Evolutionary conservation across 2,329 filamentous ascomycete genomes (phyloP).

Genomic region (Apiospora malaysiana): DNA sequence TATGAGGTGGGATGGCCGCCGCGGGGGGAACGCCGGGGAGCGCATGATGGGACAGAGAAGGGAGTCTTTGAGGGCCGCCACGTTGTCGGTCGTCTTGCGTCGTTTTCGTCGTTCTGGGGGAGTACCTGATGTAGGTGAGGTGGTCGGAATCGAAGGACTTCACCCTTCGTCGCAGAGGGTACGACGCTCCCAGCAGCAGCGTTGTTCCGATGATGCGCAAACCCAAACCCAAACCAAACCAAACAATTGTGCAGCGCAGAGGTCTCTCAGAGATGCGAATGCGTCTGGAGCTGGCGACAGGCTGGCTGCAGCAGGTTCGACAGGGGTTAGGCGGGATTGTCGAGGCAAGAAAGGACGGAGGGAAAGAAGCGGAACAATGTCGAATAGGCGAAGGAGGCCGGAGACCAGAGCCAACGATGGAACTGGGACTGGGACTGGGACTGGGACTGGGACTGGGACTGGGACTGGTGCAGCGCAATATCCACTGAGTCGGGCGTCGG

Average conservation of each 20-base stretch:
- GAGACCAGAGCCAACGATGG: background rate
- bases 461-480: background rate
- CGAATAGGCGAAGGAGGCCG: background rate
- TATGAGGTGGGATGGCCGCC: constrained; percentile 50
- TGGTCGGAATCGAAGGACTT: background rate
- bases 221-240: background rate
- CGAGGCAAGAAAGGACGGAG: background rate
- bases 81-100: background rate
- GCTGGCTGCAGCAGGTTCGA: background rate
- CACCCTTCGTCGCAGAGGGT: background rate
- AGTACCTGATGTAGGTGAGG: background rate
- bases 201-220: background rate
- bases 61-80: constrained; percentile 31
- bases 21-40: constrained; percentile 48
- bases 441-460: too few relatives aligned
- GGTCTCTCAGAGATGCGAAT: background rate
- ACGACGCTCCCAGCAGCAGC: background rate
- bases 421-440: too few relatives aligned
- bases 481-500: background rate
- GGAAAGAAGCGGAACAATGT: background rate
- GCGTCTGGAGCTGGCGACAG: background rate
- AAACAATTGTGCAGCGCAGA: background rate
- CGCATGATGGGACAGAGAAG: constrained; percentile 39
- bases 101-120: background rate
- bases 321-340: background rate